phyloP scores from a whole-genome alignment of 139 green algal genomes.

The Pedinophyceae sp. region DNA sequence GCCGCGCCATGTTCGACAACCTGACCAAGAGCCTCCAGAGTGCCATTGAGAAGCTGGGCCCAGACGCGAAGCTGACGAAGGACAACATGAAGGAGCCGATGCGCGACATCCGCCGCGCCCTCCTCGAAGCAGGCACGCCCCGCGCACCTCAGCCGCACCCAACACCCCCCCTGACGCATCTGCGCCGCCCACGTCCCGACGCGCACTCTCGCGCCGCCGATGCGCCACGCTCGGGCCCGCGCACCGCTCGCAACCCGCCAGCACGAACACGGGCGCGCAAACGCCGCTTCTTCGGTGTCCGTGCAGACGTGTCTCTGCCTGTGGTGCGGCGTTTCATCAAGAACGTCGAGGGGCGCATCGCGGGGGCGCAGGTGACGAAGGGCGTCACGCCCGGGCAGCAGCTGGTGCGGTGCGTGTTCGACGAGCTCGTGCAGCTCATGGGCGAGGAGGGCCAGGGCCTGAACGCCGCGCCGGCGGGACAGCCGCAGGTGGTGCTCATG shows the following conservation, averaged over 20 bases:
- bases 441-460: conserved; percentile 18
- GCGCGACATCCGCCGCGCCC: conserved; percentile 72
- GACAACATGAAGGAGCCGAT: conserved; percentile 87
- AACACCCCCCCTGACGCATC: too few species aligned
- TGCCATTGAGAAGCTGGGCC: conserved; percentile 57
- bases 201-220: neutral
- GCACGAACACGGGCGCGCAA: neutral
- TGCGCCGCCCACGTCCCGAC: neutral
- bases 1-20: conserved; percentile 85
- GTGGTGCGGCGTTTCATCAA: conserved; percentile 87
- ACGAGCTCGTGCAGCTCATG: conserved; percentile 87
- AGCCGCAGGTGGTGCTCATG: conserved; percentile 57
- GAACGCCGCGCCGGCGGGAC: neutral
- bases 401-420: conserved; percentile 87
- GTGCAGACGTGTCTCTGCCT: conserved; percentile 50
- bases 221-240: neutral
- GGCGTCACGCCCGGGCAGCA: conserved; percentile 79
- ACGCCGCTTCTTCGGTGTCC: neutral
- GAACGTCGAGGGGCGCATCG: conserved; percentile 60
- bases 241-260: neutral
- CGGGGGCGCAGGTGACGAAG: conserved; percentile 60
- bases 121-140: conserved; percentile 97
- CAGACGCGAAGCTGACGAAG: conserved; percentile 61
- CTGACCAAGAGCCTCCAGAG: conserved; percentile 55
- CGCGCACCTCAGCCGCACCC: conserved; percentile 2